Conservation (phyloP, 2,329 filamentous ascomycete genomes). For the Akanthomyces dipterigenus region DNA sequence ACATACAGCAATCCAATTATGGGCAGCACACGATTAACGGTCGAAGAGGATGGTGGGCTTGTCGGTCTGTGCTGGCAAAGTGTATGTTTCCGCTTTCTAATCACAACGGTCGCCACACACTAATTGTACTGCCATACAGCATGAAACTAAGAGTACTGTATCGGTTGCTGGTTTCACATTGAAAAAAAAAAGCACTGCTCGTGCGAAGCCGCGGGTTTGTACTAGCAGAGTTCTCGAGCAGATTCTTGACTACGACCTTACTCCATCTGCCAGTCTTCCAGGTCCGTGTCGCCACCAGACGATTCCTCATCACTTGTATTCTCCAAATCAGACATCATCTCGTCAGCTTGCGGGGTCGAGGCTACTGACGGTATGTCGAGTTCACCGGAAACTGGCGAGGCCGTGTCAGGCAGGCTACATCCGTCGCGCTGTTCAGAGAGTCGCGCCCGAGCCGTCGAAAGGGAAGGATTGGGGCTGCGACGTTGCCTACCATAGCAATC, state of each 20-base stretch:
- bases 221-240: not conserved
- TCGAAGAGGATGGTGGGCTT: too few species aligned
- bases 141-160: too few species aligned
- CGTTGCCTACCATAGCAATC: not conserved
- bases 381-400: not conserved
- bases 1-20: too few species aligned
- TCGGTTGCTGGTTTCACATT: too few species aligned
- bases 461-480: not conserved
- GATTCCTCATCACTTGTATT: not conserved
- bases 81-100: too few species aligned
- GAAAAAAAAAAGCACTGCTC: too few species aligned
- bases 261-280: not conserved
- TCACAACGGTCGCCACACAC: too few species aligned
- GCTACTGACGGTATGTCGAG: not conserved
- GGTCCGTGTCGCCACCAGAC: not conserved
- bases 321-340: not conserved
- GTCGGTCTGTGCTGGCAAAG: too few species aligned
- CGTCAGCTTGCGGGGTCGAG: not conserved
- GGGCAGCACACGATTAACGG: too few species aligned
- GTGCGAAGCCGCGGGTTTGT: too few species aligned
- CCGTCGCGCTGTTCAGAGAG: not conserved
- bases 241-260: not conserved
- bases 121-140: too few species aligned
- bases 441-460: not conserved
- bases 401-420: not conserved